A percentile compares a stretch with the other conserved stretches of the same genome.
Evolutionary conservation across 1,139 yeast genomes (phyloP).

Genomic region (Williopsis jadinii): DNA sequence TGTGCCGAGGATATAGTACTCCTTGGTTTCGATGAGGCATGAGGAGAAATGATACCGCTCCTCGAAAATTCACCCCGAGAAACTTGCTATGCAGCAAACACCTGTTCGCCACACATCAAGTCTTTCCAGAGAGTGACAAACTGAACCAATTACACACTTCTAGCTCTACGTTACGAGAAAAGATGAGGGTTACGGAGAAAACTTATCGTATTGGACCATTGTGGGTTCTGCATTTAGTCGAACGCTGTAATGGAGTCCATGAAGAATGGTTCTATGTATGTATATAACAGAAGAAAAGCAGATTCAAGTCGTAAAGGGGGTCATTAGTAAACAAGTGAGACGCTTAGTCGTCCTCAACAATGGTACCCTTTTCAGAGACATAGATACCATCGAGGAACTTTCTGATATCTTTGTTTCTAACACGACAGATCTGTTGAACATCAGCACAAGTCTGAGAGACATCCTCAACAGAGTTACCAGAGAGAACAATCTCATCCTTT

Average conservation of each 20-base stretch:
- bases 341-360: conserved; percentile 38
- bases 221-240: conserved; percentile 14
- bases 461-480: conserved; percentile 96
- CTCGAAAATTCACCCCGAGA: too few species aligned
- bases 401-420: conserved; percentile 99
- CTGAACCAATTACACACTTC: too few species aligned
- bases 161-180: too few species aligned
- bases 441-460: conserved; percentile 99
- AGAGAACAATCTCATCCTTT: conserved; percentile 89
- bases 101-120: not conserved
- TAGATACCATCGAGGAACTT: conserved; percentile 99
- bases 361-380: conserved; percentile 92
- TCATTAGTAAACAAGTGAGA: not conserved
- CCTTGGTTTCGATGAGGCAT: too few species aligned
- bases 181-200: too few species aligned
- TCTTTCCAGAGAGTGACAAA: not conserved
- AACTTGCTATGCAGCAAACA: not conserved
- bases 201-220: not conserved
- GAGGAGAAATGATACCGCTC: too few species aligned
- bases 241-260: conserved; percentile 13
- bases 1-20: too few species aligned
- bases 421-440: conserved; percentile 96
- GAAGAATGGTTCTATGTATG: not conserved
- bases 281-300: not conserved
- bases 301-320: not conserved